Evolutionary conservation across 73 alveolate species (phyloP), one percentile per base, ranked within the genome.

Genomic region (Paramecium sonneborni): DNA sequence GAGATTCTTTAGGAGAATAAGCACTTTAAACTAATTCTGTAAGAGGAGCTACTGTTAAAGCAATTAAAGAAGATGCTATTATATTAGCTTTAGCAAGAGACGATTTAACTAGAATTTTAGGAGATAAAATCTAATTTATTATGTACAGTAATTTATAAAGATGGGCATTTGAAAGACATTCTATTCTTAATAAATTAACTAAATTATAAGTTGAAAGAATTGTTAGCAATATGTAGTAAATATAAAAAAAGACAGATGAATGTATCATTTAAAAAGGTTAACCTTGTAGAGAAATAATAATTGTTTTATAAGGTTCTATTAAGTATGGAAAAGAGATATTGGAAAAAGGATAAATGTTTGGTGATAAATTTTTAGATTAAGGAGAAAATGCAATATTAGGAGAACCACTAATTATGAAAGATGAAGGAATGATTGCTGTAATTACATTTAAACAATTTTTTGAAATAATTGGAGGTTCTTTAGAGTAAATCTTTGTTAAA

Each of bases 21-120:
- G 88, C 94, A 11, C 57, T 93, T 15, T 57, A 85, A 18, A 55
- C 88, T 1, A 93, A 91, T 76, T 91, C 88, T 38, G 41, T 38
- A 11, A 86, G 97, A 93, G 89, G 94, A 23, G 97, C 97, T 14
- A 93, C 97, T 15, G 96, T 88, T 10, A 93, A 28, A 57, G 96
- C 97, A 21, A 79, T 46, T 21, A 79, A 88, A 70, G 84, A 62
- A 26, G 87, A 88, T 48, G 96, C 72, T 1, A 37, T 56, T n/a
- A 43, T 87, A 38, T 88, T 90, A 37, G 85, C 89, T 2, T 52
- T 94, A n/a, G 57, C 85, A 12, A 30, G 93, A 57, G 94, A 93
- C 44, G 96, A 94, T 39, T 57, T 94, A 26, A 48, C 86, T 12
- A 93, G 87, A 57, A 86, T 93, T 9, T 32, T 94, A 6, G 95